Evolutionary conservation across 1,284 basidiomycete species (phyloP), one percentile per base, ranked within the genome.

Genomic region (Cystobasidiaceae sp.): DNA sequence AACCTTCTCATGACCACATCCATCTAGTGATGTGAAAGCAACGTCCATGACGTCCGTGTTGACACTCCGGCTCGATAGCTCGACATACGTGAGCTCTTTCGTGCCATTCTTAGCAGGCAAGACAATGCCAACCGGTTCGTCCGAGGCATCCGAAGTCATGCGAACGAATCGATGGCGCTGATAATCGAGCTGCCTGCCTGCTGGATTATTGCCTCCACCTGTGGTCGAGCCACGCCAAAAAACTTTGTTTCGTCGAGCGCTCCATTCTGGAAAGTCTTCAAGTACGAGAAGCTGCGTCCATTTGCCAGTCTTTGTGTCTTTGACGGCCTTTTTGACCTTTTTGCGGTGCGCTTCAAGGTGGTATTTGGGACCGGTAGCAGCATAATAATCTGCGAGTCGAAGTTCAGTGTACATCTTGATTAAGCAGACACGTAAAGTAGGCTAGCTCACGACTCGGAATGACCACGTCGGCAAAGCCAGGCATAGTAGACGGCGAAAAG

Each of bases 381-480:
- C 81, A 51, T 75, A 73, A 21, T 69, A 66, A 33, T 68, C 43
- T 71, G 68, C 27, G 45, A 41, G 65, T 68, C 19, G 66, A 49
- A 8, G 67, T 69, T 13, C 58, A 49, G 32, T 64, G 63, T 57
- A 63, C 39, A 75, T 94, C 89, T 86, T 88, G 92, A 86, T 91
- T 70, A 94, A 94, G 0, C n/a, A n/a, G n/a, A n/a, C n/a, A n/a
- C n/a, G n/a, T n/a, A n/a, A n/a, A n/a, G n/a, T n/a, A n/a, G n/a
- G 73, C 88, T 89, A 76, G 96, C 94, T 76, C 94, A 94, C 96
- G 91, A 71, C 88, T 90, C 0, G 93, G 93, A 68, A 97, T 91
- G 56, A 87, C 81, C 69, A 97, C 91, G 75, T 97, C 93, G 67
- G 84, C 80, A 75, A 88, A 97, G 0, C 93, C 93, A 30, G 80